phyloP scores from a whole-genome alignment of 2,329 filamentous ascomycete genomes.

The Cadophora luteo-olivacea region DNA sequence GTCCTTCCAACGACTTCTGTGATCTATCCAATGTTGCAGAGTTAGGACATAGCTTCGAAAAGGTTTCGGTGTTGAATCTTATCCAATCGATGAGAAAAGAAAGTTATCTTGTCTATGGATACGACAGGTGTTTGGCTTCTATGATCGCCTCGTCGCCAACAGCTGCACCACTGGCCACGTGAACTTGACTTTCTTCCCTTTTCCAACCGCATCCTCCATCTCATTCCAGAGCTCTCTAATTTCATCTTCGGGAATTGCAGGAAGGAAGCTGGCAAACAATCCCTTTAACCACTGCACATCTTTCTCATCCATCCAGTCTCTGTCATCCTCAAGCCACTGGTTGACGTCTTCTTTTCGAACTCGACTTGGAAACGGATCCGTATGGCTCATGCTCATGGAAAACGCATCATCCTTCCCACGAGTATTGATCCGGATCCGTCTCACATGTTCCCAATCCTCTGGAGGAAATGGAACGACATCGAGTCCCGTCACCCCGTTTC shows the following conservation, averaged over 20 bases:
- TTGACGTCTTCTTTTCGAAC: conserved; percentile 19
- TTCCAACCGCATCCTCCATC: conserved; percentile 13
- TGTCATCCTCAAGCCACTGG: conserved; percentile 19
- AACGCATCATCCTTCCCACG: conserved; percentile 14
- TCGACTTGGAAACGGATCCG: conserved; percentile 3
- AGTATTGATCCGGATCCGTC: conserved; percentile 19
- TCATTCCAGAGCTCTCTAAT: conserved; percentile 12
- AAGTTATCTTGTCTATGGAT: neutral
- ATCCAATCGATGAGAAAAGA: no score
- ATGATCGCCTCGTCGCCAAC: conserved; percentile 51
- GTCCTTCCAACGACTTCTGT: no score
- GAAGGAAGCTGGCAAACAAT: conserved; percentile 15
- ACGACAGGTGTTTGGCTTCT: neutral
- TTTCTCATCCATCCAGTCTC: conserved; percentile 18
- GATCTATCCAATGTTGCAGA: no score
- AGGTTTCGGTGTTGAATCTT: no score
- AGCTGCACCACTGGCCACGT: conserved; percentile 47
- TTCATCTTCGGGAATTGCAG: conserved; percentile 13
- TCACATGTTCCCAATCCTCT: conserved; percentile 17
- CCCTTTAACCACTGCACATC: conserved; percentile 22
- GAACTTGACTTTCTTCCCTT: conserved; percentile 14
- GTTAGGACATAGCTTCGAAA: no score
- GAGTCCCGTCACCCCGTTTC: conserved; percentile 4
- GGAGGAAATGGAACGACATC: conserved; percentile 19
- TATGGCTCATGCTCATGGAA: conserved; percentile 13